Evolutionary conservation across 345 rosid species (phyloP).

Genomic region (Lenwebbia sp.): DNA sequence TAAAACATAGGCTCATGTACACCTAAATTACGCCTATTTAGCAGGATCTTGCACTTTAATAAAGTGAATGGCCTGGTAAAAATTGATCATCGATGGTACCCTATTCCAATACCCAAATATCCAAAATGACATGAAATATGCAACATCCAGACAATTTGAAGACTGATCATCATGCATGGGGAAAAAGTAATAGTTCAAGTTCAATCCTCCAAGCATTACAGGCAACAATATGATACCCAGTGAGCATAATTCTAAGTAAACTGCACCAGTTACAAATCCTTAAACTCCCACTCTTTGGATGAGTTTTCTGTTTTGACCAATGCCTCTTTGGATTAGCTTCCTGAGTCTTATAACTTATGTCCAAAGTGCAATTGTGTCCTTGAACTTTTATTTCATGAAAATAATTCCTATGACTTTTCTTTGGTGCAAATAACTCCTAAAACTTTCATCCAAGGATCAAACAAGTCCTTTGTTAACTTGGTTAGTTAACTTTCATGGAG

Average conservation of each 20-base stretch:
- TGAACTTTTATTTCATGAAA: background rate
- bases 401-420: background rate
- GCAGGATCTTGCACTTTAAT: conserved; percentile 17
- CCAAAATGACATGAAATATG: background rate
- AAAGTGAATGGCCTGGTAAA: conserved; percentile 40
- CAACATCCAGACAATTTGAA: background rate
- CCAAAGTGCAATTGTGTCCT: background rate
- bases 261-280: background rate
- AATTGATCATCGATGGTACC: background rate
- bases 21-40: background rate
- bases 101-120: background rate
- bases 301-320: background rate
- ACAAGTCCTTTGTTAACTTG: background rate
- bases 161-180: background rate
- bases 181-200: background rate
- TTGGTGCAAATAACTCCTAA: background rate
- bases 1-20: background rate
- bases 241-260: background rate
- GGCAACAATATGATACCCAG: background rate
- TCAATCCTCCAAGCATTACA: background rate
- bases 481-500: background rate
- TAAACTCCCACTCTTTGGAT: background rate
- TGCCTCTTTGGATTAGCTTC: background rate
- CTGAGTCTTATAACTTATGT: background rate
- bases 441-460: background rate